These are phyloP conservation scores for Meyerozyma elateridarum DNA, from an alignment of 1,139 yeast species.

Conservation along the genomic window DNA sequence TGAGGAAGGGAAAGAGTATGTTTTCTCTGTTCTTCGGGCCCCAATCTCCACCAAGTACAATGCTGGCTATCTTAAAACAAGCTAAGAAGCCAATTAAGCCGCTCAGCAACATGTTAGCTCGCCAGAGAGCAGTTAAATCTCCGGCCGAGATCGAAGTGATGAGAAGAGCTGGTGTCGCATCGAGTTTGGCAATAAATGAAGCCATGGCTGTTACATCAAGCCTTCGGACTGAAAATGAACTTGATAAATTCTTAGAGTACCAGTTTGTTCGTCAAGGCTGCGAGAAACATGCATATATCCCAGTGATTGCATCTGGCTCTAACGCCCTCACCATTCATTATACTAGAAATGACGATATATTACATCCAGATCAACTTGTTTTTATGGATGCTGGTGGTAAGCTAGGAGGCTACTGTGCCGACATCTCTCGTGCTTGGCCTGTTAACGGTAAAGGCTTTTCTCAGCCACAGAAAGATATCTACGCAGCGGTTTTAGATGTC, in stretches of 20 bases:
- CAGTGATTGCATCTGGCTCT: conserved; percentile 92
- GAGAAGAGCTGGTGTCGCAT: conserved; percentile 78
- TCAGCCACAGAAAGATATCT: conserved; percentile 76
- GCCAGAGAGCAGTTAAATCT: conserved; percentile 67
- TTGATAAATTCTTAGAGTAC: conserved; percentile 80
- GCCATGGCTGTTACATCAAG: conserved; percentile 62
- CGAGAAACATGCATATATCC: conserved; percentile 84
- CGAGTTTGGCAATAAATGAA: conserved; percentile 76
- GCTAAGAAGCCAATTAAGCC: conserved; percentile 38
- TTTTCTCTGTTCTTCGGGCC: conserved; percentile 1
- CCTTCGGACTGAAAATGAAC: conserved; percentile 66
- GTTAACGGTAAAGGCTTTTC: conserved; percentile 62
- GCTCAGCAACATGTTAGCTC: conserved; percentile 46
- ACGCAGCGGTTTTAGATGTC: conserved; percentile 81
- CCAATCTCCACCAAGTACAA: conserved; percentile 8
- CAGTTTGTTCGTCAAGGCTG: conserved; percentile 84
- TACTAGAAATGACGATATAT: conserved; percentile 78
- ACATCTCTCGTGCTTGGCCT: conserved; percentile 97
- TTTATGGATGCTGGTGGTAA: conserved; percentile 95
- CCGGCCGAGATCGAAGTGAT: conserved; percentile 69
- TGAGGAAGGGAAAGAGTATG: conserved; percentile 13
- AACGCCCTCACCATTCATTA: conserved; percentile 88
- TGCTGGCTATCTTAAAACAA: conserved; percentile 18
- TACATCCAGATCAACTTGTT: conserved; percentile 74
- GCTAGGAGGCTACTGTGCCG: conserved; percentile 91